Evolutionary conservation across 2,329 filamentous ascomycete species (phyloP).

Genomic region (Penicillium crustosum): DNA sequence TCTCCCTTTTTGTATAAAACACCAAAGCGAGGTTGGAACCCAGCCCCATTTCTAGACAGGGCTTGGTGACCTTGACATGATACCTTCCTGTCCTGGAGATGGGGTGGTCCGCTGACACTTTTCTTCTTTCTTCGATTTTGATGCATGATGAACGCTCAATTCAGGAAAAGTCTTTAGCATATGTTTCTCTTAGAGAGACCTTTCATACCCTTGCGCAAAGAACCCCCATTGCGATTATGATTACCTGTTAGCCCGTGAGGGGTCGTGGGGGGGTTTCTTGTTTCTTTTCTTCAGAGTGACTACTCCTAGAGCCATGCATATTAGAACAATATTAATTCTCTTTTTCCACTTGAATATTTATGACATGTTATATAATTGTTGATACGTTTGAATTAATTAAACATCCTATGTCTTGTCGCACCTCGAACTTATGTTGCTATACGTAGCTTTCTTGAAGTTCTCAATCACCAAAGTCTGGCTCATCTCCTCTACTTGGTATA

Average conservation of each 20-base stretch:
- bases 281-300: slow-evolving; percentile 14
- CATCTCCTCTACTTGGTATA: background rate
- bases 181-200: background rate
- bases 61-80: slow-evolving; percentile 12
- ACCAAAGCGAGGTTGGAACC: slow-evolving; percentile 20
- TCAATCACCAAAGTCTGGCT: background rate
- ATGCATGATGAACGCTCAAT: slow-evolving; percentile 13
- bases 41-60: slow-evolving; percentile 20
- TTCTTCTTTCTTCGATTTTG: slow-evolving; percentile 16
- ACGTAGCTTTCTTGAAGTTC: background rate
- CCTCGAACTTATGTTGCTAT: too few relatives aligned
- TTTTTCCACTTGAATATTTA: background rate
- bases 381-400: background rate
- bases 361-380: background rate
- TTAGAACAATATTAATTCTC: slow-evolving; percentile 31
- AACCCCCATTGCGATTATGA: slow-evolving; percentile 13
- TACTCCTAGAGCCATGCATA: slow-evolving; percentile 18
- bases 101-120: slow-evolving; percentile 13
- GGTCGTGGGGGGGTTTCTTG: slow-evolving; percentile 12
- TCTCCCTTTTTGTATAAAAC: slow-evolving; percentile 10
- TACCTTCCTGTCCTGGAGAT: slow-evolving; percentile 28
- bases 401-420: background rate
- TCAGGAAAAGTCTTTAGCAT: slow-evolving; percentile 8
- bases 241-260: slow-evolving; percentile 10
- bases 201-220: slow-evolving; percentile 14